These are phyloP conservation scores for Mycena belliarum DNA, from an alignment of 768 basidiomycete genomes.

Conservation along the genomic window DNA sequence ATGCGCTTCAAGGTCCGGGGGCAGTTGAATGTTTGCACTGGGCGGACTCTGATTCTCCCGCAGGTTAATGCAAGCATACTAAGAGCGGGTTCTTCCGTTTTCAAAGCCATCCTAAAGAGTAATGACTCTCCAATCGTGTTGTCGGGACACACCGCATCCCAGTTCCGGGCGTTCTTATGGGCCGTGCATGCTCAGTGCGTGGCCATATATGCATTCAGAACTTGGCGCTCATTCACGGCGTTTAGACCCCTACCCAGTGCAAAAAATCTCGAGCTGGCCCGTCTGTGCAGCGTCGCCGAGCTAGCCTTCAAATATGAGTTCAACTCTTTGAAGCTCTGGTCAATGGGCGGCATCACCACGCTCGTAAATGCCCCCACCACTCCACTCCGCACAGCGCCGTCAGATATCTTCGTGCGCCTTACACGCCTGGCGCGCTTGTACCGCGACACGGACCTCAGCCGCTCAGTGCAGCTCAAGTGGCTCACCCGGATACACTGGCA, in stretches of 20 bases:
- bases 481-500: conserved; percentile 32
- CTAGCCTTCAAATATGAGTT: conserved; percentile 43
- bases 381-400: conserved; percentile 28
- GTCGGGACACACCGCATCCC: conserved; percentile 36
- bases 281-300: conserved; percentile 40
- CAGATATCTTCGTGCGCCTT: conserved; percentile 34
- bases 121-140: conserved; percentile 37
- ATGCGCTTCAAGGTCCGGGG: conserved; percentile 28
- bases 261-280: conserved; percentile 30
- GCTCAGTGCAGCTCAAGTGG: conserved; percentile 34
- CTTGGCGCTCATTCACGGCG: neutral
- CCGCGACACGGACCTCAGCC: conserved; percentile 26
- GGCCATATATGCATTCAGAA: conserved; percentile 2
- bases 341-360: conserved; percentile 33
- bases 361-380: conserved; percentile 29
- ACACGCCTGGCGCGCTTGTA: conserved; percentile 36
- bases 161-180: conserved; percentile 41
- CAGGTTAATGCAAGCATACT: conserved; percentile 9
- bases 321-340: conserved; percentile 37
- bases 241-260: conserved; percentile 30
- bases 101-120: conserved; percentile 9
- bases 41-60: conserved; percentile 21
- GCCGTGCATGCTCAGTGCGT: conserved; percentile 43
- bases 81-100: conserved; percentile 2
- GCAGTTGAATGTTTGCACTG: too few relatives aligned